Base-by-base conservation (phyloP, 2,329 filamentous ascomycete genomes). In the Coleophoma cylindrospora region DNA sequence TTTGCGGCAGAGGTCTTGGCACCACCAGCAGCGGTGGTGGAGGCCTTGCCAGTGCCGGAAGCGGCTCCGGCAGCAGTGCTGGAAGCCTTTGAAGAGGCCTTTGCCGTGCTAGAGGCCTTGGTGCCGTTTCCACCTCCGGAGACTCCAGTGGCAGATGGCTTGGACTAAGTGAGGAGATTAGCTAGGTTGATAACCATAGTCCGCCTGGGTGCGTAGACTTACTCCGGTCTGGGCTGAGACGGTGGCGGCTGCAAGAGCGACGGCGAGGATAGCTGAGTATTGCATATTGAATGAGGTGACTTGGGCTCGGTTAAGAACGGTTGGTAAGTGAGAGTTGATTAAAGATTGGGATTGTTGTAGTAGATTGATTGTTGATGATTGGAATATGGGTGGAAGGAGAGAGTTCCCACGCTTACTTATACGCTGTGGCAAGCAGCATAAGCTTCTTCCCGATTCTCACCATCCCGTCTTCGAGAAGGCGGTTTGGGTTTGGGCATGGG, bases 241-340 rank as follows among this genome's bases (percentile, higher is more conserved):
- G 49, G 50, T 47, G 40, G 48, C 40, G 13, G 58, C 56, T 46
- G 56, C 53, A 45, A 61, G 46, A 54, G 55, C 52, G 17, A 56
- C 51, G 50, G 60, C 37, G 43, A 63, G 33, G 49, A 58, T 17
- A 48, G 45, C 54, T 52, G 58, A 57, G 51, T 54, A 60, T 56
- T 63, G 61, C 61, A 63, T 63, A 11, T 49, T 57, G 53, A 50
- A 27, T 37, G 32, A 49, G 52, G 12, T 38, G 46, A 8, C 21
- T n/a, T 47, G 34, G 32, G 45, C 51, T 53, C 40, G 47, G 49
- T 40, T 22, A 40, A 40, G 27, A 34, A 27, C 27, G 4, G 27
- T 27, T 27, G 9, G 7, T 27, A 10, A 10, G 9, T 27, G 27
- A 27, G 27, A 8, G 9, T 27, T 27, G 27, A 10, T 27, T 27